phyloP scores from a whole-genome alignment of 1,284 basidiomycete species.

The Tilletia horrida region DNA sequence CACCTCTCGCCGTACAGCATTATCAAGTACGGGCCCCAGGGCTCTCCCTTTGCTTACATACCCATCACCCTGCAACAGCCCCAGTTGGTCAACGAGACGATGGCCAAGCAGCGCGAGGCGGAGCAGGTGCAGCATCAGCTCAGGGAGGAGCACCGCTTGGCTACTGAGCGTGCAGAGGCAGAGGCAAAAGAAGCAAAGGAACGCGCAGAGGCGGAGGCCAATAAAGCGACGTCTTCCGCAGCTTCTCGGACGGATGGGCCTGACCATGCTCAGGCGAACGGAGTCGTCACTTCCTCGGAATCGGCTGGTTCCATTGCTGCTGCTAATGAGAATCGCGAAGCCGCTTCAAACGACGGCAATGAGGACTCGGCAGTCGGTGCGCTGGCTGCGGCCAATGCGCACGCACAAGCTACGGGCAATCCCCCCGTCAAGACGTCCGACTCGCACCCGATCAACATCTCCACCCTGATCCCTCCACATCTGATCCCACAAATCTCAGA shows the following conservation, averaged over 20 bases:
- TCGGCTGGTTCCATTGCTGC: too few relatives aligned
- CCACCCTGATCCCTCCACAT: slow-evolving; percentile 16
- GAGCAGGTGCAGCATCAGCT: slow-evolving; percentile 30
- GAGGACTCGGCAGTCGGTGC: neutral
- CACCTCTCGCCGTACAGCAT: slow-evolving; percentile 46
- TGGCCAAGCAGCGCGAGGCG: slow-evolving; percentile 33
- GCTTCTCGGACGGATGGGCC: neutral
- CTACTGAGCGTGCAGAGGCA: neutral
- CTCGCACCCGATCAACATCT: slow-evolving; percentile 45
- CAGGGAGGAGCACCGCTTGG: slow-evolving; percentile 25
- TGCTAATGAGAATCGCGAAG: neutral
- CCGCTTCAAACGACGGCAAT: neutral
- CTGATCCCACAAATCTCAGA: slow-evolving; percentile 8
- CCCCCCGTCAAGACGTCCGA: slow-evolving; percentile 45
- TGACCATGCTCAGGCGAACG: slow-evolving; percentile 11
- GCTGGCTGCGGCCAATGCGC: slow-evolving; percentile 12
- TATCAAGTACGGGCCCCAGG: slow-evolving; percentile 45
- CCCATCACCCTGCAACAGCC: slow-evolving; percentile 50
- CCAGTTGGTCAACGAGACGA: slow-evolving; percentile 30
- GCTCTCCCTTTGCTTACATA: slow-evolving; percentile 46
- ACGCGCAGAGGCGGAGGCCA: too few relatives aligned
- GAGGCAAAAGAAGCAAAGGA: neutral
- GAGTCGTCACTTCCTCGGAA: neutral
- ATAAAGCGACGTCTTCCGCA: too few relatives aligned
- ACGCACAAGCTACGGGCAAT: slow-evolving; percentile 27